Base-by-base conservation (phyloP, 2,329 filamentous ascomycete species). In the Trichoderma endophyticum region DNA sequence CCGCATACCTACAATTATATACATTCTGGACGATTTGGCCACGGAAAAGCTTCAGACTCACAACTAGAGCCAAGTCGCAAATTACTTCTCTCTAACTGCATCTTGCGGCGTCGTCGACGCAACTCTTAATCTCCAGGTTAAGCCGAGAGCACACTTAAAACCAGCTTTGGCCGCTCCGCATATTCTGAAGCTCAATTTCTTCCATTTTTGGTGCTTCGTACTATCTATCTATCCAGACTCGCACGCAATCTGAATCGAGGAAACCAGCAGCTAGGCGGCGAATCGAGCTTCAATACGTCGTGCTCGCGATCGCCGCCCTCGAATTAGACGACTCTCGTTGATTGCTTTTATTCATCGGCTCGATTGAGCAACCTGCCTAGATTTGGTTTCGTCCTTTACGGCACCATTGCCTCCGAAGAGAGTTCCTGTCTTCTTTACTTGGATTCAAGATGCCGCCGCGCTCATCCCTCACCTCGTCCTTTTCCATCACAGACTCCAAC, bases 401-500 rank as follows among this genome's bases (percentile, higher is more conserved):
- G 61, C 72, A 69, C 71, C 71, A 32, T 73, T 70, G 60, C 62
- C 21, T 21, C 51, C 70, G 56, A 71, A 76, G 75, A 76, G 75
- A 75, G 6, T 28, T 15, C 15, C 21, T 75, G 71, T 75, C 74
- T 72, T 74, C 75, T 75, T 78, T 81, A 83, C 82, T 87, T 89
- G 88, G 85, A 86, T 85, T 83, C 86, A 87, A 87, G 84, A 97
- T 97, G 95, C 94, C 95, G 84, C 94, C 94, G 80, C 91, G 93
- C 88, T 90, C 92, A 78, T 91, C 93, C 76, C 87, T 97, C 80
- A 96, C 93, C 75, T 93, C 93, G 80, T 96, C 94, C 76, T 97
- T 97, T 83, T 95, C 94, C 76, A 93, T 97, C 79, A 93, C 93
- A 78, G 94, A 97, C 86, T 89, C 92, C 82, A 95, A 93, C 83